Base-by-base conservation (phyloP, 805 yeast genomes). In the Candida vartiovaarae region DNA sequence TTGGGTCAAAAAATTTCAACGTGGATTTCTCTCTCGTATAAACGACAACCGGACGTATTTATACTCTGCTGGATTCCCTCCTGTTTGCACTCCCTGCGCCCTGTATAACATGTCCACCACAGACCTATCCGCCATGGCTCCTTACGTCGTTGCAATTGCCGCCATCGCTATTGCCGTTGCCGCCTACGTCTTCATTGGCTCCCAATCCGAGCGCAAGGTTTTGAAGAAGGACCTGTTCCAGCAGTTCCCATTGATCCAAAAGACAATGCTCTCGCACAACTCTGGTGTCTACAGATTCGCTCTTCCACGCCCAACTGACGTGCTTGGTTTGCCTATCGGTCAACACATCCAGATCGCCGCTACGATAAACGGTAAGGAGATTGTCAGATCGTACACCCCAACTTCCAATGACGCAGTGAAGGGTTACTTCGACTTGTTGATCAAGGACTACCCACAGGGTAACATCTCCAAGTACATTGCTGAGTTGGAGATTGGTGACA, bases 281-380 rank as follows among this genome's bases (percentile, higher is more conserved):
- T 76, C 95, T 27, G 85, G 90, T 37, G 66, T 88, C 46, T 86
- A 87, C 68, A 77, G 90, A 59, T 88, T 91, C 60, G 86, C 82
- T 9, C 75, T 91, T 54, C 96, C 96, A 42, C 72, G 75, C 50
- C 72, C 81, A 32, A 72, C 77, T 41, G 89, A 85, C 60, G 71
- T 79, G 38, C 74, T 91, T 49, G 96, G 96, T 8, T 74, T 91
- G 51, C 96, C 96, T 44, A 82, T 87, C 58, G 98, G 98, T 42
- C 97, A 91, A 68, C 97, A 91, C 63, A 82, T 91, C 60, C 76
- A 88, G 37, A 79, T 90, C 55, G 77, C 78, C 23, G 91, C 95
- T 20, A 69, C 64, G 36, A 82, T 89, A 56, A 76, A 79, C 54
- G 96, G 83, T 43, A 85, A 85, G 66, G 90, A 84, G 56, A 72